Evolutionary conservation across 352 stramenopile genomes (phyloP).

Genomic region (Pythium pectinolyticum): DNA sequence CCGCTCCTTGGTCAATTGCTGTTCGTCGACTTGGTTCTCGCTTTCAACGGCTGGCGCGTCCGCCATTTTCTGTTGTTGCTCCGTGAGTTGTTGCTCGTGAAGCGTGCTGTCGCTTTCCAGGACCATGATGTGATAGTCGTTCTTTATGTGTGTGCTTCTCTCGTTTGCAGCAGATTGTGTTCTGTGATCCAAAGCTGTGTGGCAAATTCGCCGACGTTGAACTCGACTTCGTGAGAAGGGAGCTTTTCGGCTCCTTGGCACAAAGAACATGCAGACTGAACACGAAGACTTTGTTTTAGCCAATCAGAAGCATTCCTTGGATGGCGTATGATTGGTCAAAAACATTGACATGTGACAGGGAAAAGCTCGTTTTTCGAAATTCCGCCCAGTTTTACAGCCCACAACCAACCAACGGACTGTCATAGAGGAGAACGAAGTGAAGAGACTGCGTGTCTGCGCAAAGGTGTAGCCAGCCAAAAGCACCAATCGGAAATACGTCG

Average conservation of each 20-base stretch:
- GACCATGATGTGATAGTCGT: conserved; percentile 24
- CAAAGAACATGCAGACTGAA: conserved; percentile 7
- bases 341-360: conserved; percentile 11
- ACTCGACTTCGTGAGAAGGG: conserved; percentile 5
- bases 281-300: conserved; percentile 11
- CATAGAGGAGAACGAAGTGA: conserved; percentile 1
- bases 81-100: conserved; percentile 1
- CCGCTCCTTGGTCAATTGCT: conserved; percentile 5
- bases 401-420: background rate
- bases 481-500: background rate
- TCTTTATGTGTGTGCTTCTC: background rate
- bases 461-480: background rate
- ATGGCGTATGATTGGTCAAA: conserved; percentile 15
- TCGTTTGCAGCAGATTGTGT: too few species aligned
- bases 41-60: too few species aligned
- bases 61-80: conserved; percentile 13
- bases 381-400: conserved; percentile 15
- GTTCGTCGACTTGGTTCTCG: conserved; percentile 21
- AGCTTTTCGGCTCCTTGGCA: background rate
- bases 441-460: background rate
- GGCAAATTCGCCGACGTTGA: too few species aligned
- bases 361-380: conserved; percentile 11
- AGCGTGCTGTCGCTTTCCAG: conserved; percentile 12
- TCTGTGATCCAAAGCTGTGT: too few species aligned
- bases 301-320: conserved; percentile 9